Percentiles rank a stretch among this genome's conserved stretches.
Evolutionary conservation across 345 rosid genomes (phyloP).

Genomic region (Salix suchowensis): DNA sequence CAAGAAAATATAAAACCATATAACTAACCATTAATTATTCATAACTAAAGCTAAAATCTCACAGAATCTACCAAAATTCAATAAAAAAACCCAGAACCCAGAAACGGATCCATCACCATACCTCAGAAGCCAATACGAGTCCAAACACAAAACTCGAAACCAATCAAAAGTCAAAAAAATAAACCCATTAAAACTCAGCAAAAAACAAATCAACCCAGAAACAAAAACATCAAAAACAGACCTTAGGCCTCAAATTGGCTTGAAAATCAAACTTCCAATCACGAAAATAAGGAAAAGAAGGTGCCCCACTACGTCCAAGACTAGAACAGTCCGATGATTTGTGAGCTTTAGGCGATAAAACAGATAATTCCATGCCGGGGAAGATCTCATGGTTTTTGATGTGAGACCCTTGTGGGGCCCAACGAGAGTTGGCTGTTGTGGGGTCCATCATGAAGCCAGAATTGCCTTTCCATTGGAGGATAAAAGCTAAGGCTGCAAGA

Average conservation of each 20-base stretch:
- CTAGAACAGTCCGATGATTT: constrained; percentile 55
- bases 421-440: constrained; percentile 22
- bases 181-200: background rate
- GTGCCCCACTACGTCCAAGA: constrained; percentile 64
- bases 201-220: background rate
- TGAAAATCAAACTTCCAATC: constrained; percentile 74
- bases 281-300: constrained; percentile 69
- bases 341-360: constrained; percentile 46
- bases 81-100: background rate
- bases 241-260: constrained; percentile 62
- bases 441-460: constrained; percentile 43
- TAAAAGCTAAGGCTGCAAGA: constrained; percentile 78
- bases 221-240: constrained; percentile 3
- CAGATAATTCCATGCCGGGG: constrained; percentile 84
- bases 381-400: constrained; percentile 58
- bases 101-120: constrained; percentile 9
- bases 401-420: constrained; percentile 63
- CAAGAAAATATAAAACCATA: background rate
- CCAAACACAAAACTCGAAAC: background rate
- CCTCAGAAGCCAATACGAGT: background rate
- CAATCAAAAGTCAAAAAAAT: background rate
- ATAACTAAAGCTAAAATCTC: background rate
- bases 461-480: constrained; percentile 90
- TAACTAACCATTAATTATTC: background rate
- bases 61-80: background rate